Evolutionary conservation across 441 rosid species (phyloP).

Genomic region (Aleurites moluccanus): DNA sequence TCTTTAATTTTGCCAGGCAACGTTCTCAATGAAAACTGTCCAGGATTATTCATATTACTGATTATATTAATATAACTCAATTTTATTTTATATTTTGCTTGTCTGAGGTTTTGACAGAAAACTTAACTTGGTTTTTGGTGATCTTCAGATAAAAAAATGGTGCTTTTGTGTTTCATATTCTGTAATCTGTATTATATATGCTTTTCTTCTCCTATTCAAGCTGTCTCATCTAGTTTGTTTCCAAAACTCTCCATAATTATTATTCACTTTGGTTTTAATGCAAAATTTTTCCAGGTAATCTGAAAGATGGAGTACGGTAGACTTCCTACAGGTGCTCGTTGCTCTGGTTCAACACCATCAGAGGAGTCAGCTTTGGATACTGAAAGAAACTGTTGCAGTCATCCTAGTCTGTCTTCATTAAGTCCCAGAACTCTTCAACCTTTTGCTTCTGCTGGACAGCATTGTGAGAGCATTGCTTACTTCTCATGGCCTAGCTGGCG

Average conservation of each 20-base stretch:
- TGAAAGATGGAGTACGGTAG: slow-evolving; percentile 17
- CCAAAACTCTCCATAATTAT: neutral
- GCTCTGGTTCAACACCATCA: slow-evolving; percentile 45
- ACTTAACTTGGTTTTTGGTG: neutral
- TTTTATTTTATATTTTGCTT: neutral
- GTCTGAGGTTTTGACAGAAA: neutral
- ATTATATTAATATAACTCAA: neutral
- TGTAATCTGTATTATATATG: neutral
- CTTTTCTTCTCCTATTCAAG: neutral
- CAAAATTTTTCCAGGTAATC: neutral
- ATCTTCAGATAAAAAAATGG: neutral
- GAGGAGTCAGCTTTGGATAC: slow-evolving; percentile 81
- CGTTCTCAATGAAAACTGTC: neutral
- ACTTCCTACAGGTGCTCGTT: slow-evolving; percentile 4
- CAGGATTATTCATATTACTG: neutral
- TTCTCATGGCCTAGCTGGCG: slow-evolving; percentile 95
- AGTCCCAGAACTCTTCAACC: slow-evolving; percentile 76
- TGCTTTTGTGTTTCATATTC: slow-evolving; percentile 4
- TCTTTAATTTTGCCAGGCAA: no score
- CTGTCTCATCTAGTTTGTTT: neutral
- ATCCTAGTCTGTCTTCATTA: slow-evolving; percentile 54
- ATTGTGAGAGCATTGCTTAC: slow-evolving; percentile 82
- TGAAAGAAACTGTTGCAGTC: slow-evolving; percentile 62
- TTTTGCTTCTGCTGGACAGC: slow-evolving; percentile 77
- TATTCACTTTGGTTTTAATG: neutral